These are phyloP conservation scores for Pseudogymnoascus sp. DNA, from an alignment of 2,329 filamentous ascomycete genomes.

Conservation along the genomic window DNA sequence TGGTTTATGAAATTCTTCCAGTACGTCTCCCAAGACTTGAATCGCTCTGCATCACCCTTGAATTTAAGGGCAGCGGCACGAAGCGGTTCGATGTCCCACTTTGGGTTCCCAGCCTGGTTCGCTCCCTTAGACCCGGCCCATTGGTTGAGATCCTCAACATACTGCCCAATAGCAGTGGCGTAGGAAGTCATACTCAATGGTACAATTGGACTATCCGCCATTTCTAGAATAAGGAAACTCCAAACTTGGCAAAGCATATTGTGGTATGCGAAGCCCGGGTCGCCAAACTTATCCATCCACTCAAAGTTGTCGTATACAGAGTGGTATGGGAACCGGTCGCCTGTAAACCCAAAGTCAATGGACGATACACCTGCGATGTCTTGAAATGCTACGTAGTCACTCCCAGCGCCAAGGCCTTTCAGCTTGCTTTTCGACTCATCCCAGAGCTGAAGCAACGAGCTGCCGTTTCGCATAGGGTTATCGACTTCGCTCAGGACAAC, in stretches of 20 bases:
- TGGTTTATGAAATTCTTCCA: constrained; percentile 70
- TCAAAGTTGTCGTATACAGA: constrained; percentile 87
- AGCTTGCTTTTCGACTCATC: constrained; percentile 54
- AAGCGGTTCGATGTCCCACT: constrained; percentile 41
- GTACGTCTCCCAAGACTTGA: constrained; percentile 66
- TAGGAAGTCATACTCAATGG: constrained; percentile 77
- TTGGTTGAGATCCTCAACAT: constrained; percentile 58
- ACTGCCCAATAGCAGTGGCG: constrained; percentile 54
- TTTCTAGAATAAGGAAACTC: constrained; percentile 74
- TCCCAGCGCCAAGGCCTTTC: constrained; percentile 62
- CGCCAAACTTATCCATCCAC: constrained; percentile 72
- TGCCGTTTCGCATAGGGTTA: constrained; percentile 65
- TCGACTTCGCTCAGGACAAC: constrained; percentile 66
- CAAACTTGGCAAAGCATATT: constrained; percentile 70
- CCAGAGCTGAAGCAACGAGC: constrained; percentile 65
- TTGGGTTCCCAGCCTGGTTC: constrained; percentile 38
- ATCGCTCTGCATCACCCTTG: constrained; percentile 51
- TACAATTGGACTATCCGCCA: constrained; percentile 71
- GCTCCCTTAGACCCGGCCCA: constrained; percentile 55
- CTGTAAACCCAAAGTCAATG: constrained; percentile 73
- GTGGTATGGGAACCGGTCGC: constrained; percentile 61
- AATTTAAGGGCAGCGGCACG: constrained; percentile 56
- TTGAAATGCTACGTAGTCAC: constrained; percentile 87
- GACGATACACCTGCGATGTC: constrained; percentile 83
- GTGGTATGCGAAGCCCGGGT: constrained; percentile 79